Conservation (phyloP, 75 land plant genomes). For the Sequoia sempervirens region DNA sequence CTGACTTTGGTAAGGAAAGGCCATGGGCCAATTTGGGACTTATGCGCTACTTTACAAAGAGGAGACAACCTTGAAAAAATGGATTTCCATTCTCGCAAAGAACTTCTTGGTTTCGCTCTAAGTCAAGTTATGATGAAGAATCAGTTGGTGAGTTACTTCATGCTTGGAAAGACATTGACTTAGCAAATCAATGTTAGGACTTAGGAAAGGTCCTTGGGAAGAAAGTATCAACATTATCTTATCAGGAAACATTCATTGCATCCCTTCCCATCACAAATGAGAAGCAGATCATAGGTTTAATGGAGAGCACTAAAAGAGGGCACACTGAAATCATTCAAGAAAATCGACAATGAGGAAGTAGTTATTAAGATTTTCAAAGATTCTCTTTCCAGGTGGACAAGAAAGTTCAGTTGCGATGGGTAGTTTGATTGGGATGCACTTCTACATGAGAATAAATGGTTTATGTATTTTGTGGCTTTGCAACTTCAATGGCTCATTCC, state of each 20-base stretch:
- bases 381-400: slow-evolving; percentile 37
- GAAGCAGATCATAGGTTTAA: slow-evolving; percentile 17
- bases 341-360: slow-evolving; percentile 13
- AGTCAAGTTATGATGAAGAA: slow-evolving; percentile 94
- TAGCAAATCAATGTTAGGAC: slow-evolving; percentile 49
- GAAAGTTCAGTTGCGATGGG: slow-evolving; percentile 22
- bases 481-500: slow-evolving; percentile 87
- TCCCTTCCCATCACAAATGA: slow-evolving; percentile 21
- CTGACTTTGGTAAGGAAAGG: slow-evolving; percentile 68
- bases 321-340: background rate
- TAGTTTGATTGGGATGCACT: slow-evolving; percentile 38
- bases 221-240: slow-evolving; percentile 21
- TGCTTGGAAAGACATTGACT: slow-evolving; percentile 92
- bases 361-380: slow-evolving; percentile 13
- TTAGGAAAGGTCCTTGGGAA: slow-evolving; percentile 31
- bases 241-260: slow-evolving; percentile 24
- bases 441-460: slow-evolving; percentile 44
- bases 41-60: slow-evolving; percentile 92
- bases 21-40: slow-evolving; percentile 89
- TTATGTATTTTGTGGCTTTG: slow-evolving; percentile 47
- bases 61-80: slow-evolving; percentile 78
- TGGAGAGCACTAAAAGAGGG: slow-evolving; percentile 3
- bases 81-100: slow-evolving; percentile 65
- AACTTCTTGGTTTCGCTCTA: slow-evolving; percentile 85
- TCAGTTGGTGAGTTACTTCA: slow-evolving; percentile 75